Percentiles rank a stretch among this genome's conserved stretches.
phyloP scores from a whole-genome alignment of 2,329 filamentous ascomycete species.

The Ceratocystis smalleyi region DNA sequence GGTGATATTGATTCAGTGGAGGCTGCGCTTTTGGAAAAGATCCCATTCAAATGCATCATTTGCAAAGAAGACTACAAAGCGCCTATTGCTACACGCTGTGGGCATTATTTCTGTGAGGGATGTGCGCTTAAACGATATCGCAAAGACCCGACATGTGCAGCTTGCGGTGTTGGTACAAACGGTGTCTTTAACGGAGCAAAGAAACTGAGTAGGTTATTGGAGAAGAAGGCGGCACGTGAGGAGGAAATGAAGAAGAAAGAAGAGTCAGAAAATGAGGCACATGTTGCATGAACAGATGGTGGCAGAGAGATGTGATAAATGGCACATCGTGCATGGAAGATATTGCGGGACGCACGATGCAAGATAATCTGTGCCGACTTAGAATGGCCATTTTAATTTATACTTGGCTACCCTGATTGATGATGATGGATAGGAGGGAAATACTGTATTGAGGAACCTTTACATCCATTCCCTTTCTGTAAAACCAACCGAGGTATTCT shows the following conservation, averaged over 20 bases:
- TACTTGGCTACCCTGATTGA: too few relatives aligned
- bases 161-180: constrained; percentile 68
- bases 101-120: constrained; percentile 87
- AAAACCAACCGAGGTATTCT: not conserved
- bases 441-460: too few relatives aligned
- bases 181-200: constrained; percentile 85
- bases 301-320: too few relatives aligned
- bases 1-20: constrained; percentile 35
- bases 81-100: constrained; percentile 76
- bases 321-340: too few relatives aligned
- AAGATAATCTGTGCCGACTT: too few relatives aligned
- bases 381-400: too few relatives aligned
- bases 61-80: constrained; percentile 64
- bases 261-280: constrained; percentile 25
- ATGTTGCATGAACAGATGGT: too few relatives aligned
- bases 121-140: constrained; percentile 79
- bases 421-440: too few relatives aligned
- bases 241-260: constrained; percentile 38
- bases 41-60: constrained; percentile 80
- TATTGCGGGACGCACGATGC: too few relatives aligned
- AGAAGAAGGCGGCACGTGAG: constrained; percentile 50
- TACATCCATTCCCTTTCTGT: not conserved
- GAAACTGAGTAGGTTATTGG: constrained; percentile 63
- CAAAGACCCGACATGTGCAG: constrained; percentile 73
- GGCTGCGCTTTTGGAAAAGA: constrained; percentile 59